A percentile compares a stretch with the other conserved stretches of the same genome.
Evolutionary conservation across 108 stramenopile species (phyloP).

Genomic region (Nitzschia palea): DNA sequence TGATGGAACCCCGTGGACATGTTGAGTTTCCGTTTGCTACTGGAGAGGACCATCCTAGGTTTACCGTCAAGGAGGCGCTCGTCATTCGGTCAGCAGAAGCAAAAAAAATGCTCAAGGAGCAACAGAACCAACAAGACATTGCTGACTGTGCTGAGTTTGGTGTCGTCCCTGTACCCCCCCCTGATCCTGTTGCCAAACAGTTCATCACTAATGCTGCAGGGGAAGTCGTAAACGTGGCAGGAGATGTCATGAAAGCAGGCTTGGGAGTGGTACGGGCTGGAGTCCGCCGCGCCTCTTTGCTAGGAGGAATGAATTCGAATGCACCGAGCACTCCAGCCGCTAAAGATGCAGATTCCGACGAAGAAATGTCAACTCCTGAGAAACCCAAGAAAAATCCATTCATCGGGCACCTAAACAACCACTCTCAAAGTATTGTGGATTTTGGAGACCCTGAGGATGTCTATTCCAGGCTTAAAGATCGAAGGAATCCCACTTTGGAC

Average conservation of each 20-base stretch:
- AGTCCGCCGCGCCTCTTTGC: conserved; percentile 8
- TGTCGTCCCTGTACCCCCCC: conserved; percentile 3
- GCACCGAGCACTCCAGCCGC: neutral
- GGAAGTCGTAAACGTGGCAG: conserved; percentile 12
- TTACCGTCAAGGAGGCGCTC: conserved; percentile 40
- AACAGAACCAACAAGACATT: conserved; percentile 14
- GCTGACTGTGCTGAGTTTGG: conserved; percentile 38
- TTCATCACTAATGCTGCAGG: conserved; percentile 4
- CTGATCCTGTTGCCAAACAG: neutral
- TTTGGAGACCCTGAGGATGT: conserved; percentile 25
- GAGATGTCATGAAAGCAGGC: conserved; percentile 9
- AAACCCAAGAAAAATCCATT: neutral
- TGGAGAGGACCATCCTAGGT: conserved; percentile 36
- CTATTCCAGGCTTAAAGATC: conserved; percentile 11
- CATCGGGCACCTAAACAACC: neutral
- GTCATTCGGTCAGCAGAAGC: conserved; percentile 23
- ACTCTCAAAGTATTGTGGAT: neutral
- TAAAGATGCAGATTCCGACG: neutral
- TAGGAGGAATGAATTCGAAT: conserved; percentile 3
- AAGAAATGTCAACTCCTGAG: neutral
- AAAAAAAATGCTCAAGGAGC: conserved; percentile 12
- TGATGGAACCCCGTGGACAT: conserved; percentile 29
- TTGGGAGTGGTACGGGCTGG: neutral
- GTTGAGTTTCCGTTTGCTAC: conserved; percentile 43
- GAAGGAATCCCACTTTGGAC: conserved; percentile 27